Evolutionary conservation across 768 basidiomycete genomes (phyloP), one percentile per base, ranked within the genome.

Genomic region (Fomitopsis pulvina): DNA sequence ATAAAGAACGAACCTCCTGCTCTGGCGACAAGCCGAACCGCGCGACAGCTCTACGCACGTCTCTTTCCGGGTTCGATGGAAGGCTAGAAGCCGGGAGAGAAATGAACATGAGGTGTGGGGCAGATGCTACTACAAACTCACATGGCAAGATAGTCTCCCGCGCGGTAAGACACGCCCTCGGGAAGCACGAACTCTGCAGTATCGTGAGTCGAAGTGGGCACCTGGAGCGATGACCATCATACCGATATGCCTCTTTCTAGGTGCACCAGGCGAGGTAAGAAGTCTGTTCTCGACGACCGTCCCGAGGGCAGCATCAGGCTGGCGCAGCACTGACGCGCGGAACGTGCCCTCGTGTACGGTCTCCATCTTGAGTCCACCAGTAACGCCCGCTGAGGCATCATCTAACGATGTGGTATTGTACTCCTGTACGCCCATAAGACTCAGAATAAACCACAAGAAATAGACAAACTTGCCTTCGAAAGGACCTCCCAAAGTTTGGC

Each of bases 71-170:
- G 52, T 75, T 75, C 11, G 66, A 64, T 0, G 73, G 74, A 10
- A 75, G 53, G 26, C 71, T 72, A 43, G 21, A 41, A 0, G 12
- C 14, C 18, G 12, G 43, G n/a, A 20, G 1, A 37, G 50, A 21
- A 38, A 29, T 21, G 21, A 20, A 22, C 37, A 34, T 18, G 5
- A n/a, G 8, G 28, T 16, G 20, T 34, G 10, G 32, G 27, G 16
- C 22, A 8, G 28, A 38, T 21, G 4, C 5, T 0, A 10, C 37
- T n/a, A n/a, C 2, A 2, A 2, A 60, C 69, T 50, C 39, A 71
- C 67, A 78, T 67, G 2, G 71, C 68, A 8, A 78, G 61, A 58
- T 78, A 78, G 53, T 78, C 76, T 9, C 76, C 76, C 9, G 73
- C 65, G 21, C 66, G 64, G 34, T 70, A 73, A 0, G 65, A 66